Conservation (phyloP, 176 grass and related monocot species). For the Eragrostis curvula region DNA sequence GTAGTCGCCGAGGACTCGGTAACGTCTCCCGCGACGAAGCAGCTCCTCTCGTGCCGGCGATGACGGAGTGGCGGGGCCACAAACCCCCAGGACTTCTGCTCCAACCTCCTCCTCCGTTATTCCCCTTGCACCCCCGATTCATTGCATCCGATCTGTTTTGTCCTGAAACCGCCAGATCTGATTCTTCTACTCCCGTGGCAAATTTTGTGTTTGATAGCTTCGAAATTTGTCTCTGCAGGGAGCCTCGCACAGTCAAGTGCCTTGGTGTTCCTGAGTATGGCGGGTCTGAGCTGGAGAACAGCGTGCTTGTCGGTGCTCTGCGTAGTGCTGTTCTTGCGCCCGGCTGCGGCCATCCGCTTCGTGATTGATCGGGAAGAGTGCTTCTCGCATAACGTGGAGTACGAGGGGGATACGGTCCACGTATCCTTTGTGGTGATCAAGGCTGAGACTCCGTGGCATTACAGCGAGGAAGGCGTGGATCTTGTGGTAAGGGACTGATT, state of each 20-base stretch:
- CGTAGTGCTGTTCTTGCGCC: conserved; percentile 25
- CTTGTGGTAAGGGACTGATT: conserved; percentile 73
- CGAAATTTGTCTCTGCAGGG: conserved; percentile 34
- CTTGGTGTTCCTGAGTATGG: conserved; percentile 29
- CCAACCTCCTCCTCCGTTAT: neutral
- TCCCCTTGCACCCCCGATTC: neutral
- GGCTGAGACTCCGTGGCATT: conserved; percentile 92
- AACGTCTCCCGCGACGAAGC: too few species aligned
- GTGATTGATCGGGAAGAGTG: conserved; percentile 97
- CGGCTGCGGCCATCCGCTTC: conserved; percentile 75
- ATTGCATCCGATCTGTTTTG: neutral
- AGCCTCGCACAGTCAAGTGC: neutral
- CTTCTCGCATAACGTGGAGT: conserved; percentile 89
- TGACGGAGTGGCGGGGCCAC: neutral
- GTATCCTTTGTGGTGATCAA: conserved; percentile 97
- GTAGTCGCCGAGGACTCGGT: neutral
- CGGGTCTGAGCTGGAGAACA: conserved; percentile 41
- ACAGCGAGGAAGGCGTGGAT: conserved; percentile 90
- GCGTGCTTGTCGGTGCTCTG: conserved; percentile 44
- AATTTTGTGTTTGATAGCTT: neutral
- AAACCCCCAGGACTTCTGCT: neutral
- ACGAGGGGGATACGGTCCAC: conserved; percentile 90
- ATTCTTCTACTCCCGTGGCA: neutral
- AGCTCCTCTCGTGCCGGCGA: neutral
- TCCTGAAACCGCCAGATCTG: neutral